phyloP scores from a whole-genome alignment of 106 monocot genomes.

The Vanilla planifolia region DNA sequence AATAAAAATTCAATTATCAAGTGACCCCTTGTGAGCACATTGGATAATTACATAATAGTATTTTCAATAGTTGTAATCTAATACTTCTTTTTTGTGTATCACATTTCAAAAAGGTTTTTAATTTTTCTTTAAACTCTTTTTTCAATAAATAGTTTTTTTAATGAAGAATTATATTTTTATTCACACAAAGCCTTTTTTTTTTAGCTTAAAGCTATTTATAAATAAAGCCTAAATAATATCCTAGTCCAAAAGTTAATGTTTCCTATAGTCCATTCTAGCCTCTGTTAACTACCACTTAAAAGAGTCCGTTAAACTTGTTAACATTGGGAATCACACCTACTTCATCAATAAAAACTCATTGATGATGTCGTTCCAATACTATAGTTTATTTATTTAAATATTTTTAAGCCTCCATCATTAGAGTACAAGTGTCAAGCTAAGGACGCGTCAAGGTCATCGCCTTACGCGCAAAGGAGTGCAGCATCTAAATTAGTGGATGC shows the following conservation, averaged over 20 bases:
- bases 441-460: conserved; percentile 1
- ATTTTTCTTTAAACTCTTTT: too few species aligned
- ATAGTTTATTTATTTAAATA: background rate
- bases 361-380: background rate
- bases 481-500: background rate
- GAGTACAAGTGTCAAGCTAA: background rate
- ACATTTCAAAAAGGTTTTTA: too few species aligned
- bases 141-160: too few species aligned
- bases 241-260: background rate
- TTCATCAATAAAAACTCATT: background rate
- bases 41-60: too few species aligned
- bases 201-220: too few species aligned
- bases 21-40: too few species aligned
- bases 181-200: too few species aligned
- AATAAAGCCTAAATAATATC: too few species aligned
- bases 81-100: too few species aligned
- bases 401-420: background rate
- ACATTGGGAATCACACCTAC: background rate
- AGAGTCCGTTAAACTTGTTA: background rate
- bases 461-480: background rate
- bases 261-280: background rate
- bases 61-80: too few species aligned
- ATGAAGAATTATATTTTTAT: too few species aligned
- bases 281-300: background rate
- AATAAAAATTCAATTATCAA: too few species aligned